Percentiles rank a stretch among this genome's conserved stretches.
phyloP scores from a whole-genome alignment of 2,329 filamentous ascomycete species.

The Xylaria sp. region DNA sequence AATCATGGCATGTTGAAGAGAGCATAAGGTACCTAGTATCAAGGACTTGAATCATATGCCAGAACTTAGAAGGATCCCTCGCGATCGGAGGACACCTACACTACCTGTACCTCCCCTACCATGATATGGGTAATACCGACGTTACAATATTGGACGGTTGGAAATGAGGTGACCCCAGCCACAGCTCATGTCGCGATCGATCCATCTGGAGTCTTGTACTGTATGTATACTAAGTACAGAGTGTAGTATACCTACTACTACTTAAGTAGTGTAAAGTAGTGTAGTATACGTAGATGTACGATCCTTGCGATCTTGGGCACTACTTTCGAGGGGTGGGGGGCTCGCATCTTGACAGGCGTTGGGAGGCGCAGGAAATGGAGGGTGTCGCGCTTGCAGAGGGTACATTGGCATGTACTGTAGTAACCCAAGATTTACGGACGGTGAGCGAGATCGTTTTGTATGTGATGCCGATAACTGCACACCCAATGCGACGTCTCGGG shows the following conservation, averaged over 20 bases:
- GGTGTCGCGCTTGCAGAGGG: conserved; percentile 1
- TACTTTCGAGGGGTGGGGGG: no score
- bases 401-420: no score
- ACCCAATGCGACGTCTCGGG: conserved; percentile 22
- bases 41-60: neutral
- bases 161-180: conserved; percentile 6
- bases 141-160: conserved; percentile 10
- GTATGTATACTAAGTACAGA: no score
- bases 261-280: no score
- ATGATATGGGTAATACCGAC: conserved; percentile 9
- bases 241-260: no score
- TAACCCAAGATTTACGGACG: neutral
- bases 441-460: conserved; percentile 4
- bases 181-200: conserved; percentile 11
- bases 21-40: neutral
- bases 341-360: no score
- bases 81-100: neutral
- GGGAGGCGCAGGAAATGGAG: no score
- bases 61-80: neutral
- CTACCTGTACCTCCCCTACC: neutral
- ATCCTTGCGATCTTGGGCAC: no score
- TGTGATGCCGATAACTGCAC: conserved; percentile 1
- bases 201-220: conserved; percentile 3
- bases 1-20: neutral
- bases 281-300: no score